These are phyloP conservation scores for Tricladium varicosporioides DNA, from an alignment of 2,329 filamentous ascomycete species.

Conservation along the genomic window DNA sequence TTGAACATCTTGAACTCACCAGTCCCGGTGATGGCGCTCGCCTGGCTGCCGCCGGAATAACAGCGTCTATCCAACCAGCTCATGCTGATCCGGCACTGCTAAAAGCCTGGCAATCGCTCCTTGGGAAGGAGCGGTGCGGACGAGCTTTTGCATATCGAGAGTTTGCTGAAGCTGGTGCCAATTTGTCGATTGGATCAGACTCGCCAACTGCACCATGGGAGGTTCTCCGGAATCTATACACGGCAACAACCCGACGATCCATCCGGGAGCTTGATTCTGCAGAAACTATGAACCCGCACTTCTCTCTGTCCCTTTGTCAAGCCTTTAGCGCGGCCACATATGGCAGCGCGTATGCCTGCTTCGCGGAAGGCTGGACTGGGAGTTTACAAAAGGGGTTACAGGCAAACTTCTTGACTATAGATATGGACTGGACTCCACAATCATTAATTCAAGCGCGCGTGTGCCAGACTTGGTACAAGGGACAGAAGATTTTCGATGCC, in stretches of 20 bases:
- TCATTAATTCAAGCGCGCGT: no score
- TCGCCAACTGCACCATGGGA: slow-evolving; percentile 57
- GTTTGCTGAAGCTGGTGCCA: slow-evolving; percentile 53
- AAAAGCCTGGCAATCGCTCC: slow-evolving; percentile 56
- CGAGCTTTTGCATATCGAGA: slow-evolving; percentile 64
- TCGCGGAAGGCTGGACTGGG: slow-evolving; percentile 52
- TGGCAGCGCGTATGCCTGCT: slow-evolving; percentile 58
- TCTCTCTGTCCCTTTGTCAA: slow-evolving; percentile 51
- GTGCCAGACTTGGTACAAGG: no score
- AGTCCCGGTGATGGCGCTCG: slow-evolving; percentile 52
- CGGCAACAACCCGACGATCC: slow-evolving; percentile 56
- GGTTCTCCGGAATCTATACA: slow-evolving; percentile 55
- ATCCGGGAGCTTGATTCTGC: slow-evolving; percentile 46
- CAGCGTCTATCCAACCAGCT: slow-evolving; percentile 56
- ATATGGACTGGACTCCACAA: slow-evolving; percentile 52
- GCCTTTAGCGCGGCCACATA: slow-evolving; percentile 52
- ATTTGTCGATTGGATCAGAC: slow-evolving; percentile 57
- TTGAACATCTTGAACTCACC: slow-evolving; percentile 64
- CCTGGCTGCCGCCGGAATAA: slow-evolving; percentile 58
- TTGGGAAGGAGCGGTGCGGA: slow-evolving; percentile 52
- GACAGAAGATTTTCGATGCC: no score
- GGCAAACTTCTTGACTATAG: slow-evolving; percentile 55
- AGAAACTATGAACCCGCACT: slow-evolving; percentile 49
- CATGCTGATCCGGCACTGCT: slow-evolving; percentile 61
- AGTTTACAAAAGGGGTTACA: slow-evolving; percentile 47